phyloP scores from a whole-genome alignment of 345 rosid species.

The Heritiera fomes region DNA sequence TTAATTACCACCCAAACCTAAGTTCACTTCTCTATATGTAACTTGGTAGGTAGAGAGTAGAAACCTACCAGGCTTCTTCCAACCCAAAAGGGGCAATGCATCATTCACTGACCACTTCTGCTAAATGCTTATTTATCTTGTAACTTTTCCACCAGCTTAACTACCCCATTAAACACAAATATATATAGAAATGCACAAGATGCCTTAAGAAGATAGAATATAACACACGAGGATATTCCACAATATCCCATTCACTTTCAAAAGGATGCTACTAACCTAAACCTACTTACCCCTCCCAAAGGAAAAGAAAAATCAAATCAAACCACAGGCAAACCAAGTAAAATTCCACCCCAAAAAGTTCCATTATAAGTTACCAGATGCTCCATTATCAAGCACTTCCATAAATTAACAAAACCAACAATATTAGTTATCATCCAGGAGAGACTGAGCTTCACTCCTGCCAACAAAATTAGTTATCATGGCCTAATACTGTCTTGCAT shows the following conservation, averaged over 20 bases:
- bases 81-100: not conserved
- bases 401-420: conserved; percentile 20
- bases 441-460: not conserved
- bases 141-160: conserved; percentile 10
- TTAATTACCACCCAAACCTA: not conserved
- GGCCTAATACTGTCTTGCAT: conserved; percentile 10
- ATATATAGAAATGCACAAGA: conserved; percentile 6
- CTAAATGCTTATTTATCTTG: not conserved
- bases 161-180: conserved; percentile 6
- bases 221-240: not conserved
- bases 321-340: conserved; percentile 13
- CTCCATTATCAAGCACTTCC: conserved; percentile 16
- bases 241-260: not conserved
- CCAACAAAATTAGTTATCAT: conserved; percentile 21
- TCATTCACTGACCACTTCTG: not conserved
- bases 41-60: conserved; percentile 2
- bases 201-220: not conserved
- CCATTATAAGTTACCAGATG: conserved; percentile 20
- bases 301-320: not conserved
- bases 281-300: not conserved
- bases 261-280: not conserved
- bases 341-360: not conserved
- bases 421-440: not conserved
- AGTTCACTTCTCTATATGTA: not conserved
- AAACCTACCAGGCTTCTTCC: not conserved